A percentile compares a stretch with the other conserved stretches of the same genome.
Conservation (phyloP, 257 asterid species). For the Avicennia marina region DNA sequence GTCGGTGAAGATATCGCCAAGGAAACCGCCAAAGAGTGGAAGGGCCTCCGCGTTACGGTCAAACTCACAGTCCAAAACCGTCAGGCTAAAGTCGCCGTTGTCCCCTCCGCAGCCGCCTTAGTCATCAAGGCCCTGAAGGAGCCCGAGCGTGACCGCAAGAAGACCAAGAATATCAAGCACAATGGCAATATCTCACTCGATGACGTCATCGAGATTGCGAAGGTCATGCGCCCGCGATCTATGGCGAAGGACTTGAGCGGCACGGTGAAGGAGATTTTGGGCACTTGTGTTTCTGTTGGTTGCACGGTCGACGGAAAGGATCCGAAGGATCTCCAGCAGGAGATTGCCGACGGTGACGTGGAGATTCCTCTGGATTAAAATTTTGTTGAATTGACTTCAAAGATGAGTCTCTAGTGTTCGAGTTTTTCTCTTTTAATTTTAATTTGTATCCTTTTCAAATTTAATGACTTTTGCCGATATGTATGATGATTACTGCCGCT, state of each 20-base stretch:
- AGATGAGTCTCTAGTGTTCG: conserved; percentile 7
- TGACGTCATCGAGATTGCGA: conserved; percentile 66
- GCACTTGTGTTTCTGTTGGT: conserved; percentile 68
- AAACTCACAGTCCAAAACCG: conserved; percentile 69
- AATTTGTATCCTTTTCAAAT: conserved; percentile 4
- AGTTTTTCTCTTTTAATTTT: conserved; percentile 10
- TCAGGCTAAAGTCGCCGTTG: conserved; percentile 66
- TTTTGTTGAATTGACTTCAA: not conserved
- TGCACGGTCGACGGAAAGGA: conserved; percentile 69
- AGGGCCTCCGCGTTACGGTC: conserved; percentile 75
- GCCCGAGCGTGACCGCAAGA: conserved; percentile 69
- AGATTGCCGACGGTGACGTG: conserved; percentile 55
- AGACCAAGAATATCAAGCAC: conserved; percentile 64
- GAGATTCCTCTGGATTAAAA: conserved; percentile 51
- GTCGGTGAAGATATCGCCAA: conserved; percentile 71
- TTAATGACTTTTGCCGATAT: not conserved
- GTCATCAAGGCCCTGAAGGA: conserved; percentile 73
- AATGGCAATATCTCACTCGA: conserved; percentile 61
- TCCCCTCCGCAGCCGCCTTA: conserved; percentile 67
- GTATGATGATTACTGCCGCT: not conserved
- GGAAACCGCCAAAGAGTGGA: conserved; percentile 79
- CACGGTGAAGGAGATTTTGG: conserved; percentile 67
- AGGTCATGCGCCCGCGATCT: conserved; percentile 49
- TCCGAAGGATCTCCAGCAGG: conserved; percentile 73
- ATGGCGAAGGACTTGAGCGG: conserved; percentile 70